phyloP scores from a whole-genome alignment of 306 rosid species.

The Vicia sativa region DNA sequence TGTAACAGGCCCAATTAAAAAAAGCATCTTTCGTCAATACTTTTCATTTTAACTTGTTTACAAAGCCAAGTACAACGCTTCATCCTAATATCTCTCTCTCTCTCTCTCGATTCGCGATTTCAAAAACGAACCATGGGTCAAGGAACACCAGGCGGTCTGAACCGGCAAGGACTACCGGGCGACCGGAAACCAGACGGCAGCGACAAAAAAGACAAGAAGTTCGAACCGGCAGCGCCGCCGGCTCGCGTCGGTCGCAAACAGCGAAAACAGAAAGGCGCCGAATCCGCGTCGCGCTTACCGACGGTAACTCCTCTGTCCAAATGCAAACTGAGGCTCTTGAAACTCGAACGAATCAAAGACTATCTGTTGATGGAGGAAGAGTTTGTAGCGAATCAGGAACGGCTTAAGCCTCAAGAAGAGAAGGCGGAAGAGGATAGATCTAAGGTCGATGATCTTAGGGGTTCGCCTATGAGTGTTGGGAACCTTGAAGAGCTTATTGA shows the following conservation, averaged over 20 bases:
- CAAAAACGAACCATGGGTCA: conserved; percentile 63
- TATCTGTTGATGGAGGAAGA: conserved; percentile 95
- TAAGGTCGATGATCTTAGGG: conserved; percentile 94
- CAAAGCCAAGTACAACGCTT: conserved; percentile 22
- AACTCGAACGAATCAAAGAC: conserved; percentile 92
- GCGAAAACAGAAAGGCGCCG: conserved; percentile 95
- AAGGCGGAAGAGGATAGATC: conserved; percentile 99
- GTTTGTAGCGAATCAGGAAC: conserved; percentile 89
- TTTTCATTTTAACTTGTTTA: conserved; percentile 18
- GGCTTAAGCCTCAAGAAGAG: conserved; percentile 96
- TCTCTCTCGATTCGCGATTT: not conserved
- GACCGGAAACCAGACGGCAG: conserved; percentile 76
- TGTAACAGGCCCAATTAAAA: conserved; percentile 13
- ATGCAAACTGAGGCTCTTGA: conserved; percentile 85
- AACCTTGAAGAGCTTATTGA: conserved; percentile 91
- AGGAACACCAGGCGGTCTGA: conserved; percentile 91
- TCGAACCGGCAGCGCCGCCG: conserved; percentile 94
- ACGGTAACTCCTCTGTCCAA: conserved; percentile 89
- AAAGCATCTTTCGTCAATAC: not conserved
- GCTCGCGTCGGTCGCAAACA: conserved; percentile 95
- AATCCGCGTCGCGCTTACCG: conserved; percentile 91
- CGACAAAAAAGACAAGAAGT: conserved; percentile 91
- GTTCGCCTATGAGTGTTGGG: conserved; percentile 98
- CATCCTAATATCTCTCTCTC: not conserved
- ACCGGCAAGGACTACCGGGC: conserved; percentile 80